These are phyloP conservation scores for Cystofilobasidium macerans DNA, from an alignment of 768 basidiomycete genomes.

Conservation along the genomic window DNA sequence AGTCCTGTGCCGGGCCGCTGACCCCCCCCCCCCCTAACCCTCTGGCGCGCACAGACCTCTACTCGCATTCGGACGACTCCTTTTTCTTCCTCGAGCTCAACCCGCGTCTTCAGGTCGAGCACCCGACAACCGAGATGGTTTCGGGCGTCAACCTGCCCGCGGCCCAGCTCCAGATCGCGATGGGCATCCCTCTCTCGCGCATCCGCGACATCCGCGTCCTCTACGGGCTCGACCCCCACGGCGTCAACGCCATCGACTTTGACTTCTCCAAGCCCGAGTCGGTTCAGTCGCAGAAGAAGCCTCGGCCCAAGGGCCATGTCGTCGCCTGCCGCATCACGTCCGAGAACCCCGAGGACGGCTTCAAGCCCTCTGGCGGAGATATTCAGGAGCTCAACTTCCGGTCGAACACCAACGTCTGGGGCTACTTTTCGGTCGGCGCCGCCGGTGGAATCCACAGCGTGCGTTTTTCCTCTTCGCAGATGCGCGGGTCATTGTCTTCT, in stretches of 20 bases:
- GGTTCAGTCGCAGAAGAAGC: slow-evolving; percentile 80
- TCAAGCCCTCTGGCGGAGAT: slow-evolving; percentile 95
- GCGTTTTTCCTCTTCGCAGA: too few relatives aligned
- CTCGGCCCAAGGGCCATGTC: slow-evolving; percentile 93
- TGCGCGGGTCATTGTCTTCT: too few relatives aligned
- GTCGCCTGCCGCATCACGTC: slow-evolving; percentile 98
- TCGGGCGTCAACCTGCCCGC: slow-evolving; percentile 95
- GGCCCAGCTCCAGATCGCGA: slow-evolving; percentile 90
- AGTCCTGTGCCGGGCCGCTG: background rate
- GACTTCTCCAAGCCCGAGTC: slow-evolving; percentile 85
- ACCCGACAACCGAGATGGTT: slow-evolving; percentile 99
- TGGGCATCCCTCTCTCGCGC: slow-evolving; percentile 92
- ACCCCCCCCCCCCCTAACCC: background rate
- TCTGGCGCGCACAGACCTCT: slow-evolving; percentile 65
- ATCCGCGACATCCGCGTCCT: slow-evolving; percentile 91
- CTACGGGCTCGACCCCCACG: slow-evolving; percentile 86
- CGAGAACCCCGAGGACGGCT: slow-evolving; percentile 98
- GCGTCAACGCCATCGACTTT: slow-evolving; percentile 80
- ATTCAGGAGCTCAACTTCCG: slow-evolving; percentile 99
- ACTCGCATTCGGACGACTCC: slow-evolving; percentile 80
- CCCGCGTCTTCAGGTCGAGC: slow-evolving; percentile 98
- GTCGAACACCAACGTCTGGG: slow-evolving; percentile 98
- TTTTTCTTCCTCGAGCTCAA: slow-evolving; percentile 99
- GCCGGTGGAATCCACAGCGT: slow-evolving; percentile 82
- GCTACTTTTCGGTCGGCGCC: slow-evolving; percentile 93